Base-by-base conservation (phyloP, 1,139 yeast species). In the Starmera stellimalicola region DNA sequence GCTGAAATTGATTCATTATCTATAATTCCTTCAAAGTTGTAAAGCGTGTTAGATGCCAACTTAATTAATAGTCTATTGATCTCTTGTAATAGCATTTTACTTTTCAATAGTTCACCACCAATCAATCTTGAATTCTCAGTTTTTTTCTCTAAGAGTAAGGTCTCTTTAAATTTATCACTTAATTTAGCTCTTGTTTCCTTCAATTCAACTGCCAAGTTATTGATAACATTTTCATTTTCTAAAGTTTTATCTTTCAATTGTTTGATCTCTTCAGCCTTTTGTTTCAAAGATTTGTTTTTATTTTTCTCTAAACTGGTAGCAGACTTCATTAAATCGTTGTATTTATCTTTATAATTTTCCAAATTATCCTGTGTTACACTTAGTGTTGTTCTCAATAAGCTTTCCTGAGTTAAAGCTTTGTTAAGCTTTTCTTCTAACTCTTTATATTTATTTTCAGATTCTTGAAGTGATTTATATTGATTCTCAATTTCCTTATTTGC, bases 1-100 rank as follows among this genome's bases (percentile, higher is more conserved):
- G 34, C 30, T 2, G 27, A 7, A 4, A 44, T 25, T 3, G 48
- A 44, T 1, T 12, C 27, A 1, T 30, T 35, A 26, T 44, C 48
- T 22, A 44, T 41, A 6, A 44, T 36, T 2, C 47, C 45, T n/a
- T 40, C 43, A 18, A 44, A 36, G 7, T 36, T 37, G 18, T 29
- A 31, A 3, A 42, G 20, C 7, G 41, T 19, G 10, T 24, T 27
- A 11, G 33, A 29, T 5, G 35, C 32, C 7, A 41, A 28, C 7
- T 31, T 33, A 6, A 29, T 18, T 14, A 42, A 19, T 7, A 33
- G 25, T 15, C 42, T 28, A 25, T 37, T 38, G 9, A 43, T 19
- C 16, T 41, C 44, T 16, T 39, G 40, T 7, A 35, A 34, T 9
- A 31, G 18, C 5, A 33, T 33, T 4, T 38, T 31, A 17, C 15